Percentiles rank a stretch among this genome's conserved stretches.
phyloP scores from a whole-genome alignment of 108 stramenopile species.

The Cyclotella sp. region DNA sequence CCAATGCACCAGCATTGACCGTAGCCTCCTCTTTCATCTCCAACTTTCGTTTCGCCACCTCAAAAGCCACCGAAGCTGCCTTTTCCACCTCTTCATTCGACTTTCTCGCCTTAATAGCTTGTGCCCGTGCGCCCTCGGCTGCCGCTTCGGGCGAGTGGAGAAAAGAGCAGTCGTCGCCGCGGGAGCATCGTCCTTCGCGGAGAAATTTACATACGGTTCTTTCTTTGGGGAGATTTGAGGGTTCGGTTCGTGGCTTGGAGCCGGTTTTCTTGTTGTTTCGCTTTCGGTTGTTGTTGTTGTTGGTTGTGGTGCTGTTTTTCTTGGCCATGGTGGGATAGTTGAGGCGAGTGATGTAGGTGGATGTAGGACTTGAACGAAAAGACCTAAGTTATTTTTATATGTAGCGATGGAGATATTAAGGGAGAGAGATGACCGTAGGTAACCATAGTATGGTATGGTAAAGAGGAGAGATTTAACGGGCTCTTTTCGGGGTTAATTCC shows the following conservation, averaged over 20 bases:
- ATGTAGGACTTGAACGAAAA: too few relatives aligned
- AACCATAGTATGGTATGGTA: too few relatives aligned
- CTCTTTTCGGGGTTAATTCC: too few relatives aligned
- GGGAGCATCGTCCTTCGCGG: constrained; percentile 21
- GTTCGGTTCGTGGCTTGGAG: background rate
- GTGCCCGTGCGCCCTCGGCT: background rate
- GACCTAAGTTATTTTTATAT: too few relatives aligned
- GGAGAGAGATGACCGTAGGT: too few relatives aligned
- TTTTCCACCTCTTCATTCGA: background rate
- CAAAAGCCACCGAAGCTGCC: constrained; percentile 18
- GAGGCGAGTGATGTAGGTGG: too few relatives aligned
- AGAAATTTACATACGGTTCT: constrained; percentile 33
- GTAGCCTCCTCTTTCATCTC: constrained; percentile 1
- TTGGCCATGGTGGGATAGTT: background rate
- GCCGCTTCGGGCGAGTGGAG: constrained; percentile 14
- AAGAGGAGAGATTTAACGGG: too few relatives aligned
- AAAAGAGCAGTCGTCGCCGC: constrained; percentile 28
- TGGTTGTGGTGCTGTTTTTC: too few relatives aligned
- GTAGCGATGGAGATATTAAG: too few relatives aligned
- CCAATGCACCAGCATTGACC: background rate
- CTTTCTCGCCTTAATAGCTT: background rate
- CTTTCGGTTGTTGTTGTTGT: background rate
- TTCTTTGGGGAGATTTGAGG: too few relatives aligned
- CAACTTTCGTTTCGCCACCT: constrained; percentile 19
- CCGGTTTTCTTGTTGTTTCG: background rate